Evolutionary conservation across 768 basidiomycete genomes (phyloP).

Genomic region (Favolaschia claudopus): DNA sequence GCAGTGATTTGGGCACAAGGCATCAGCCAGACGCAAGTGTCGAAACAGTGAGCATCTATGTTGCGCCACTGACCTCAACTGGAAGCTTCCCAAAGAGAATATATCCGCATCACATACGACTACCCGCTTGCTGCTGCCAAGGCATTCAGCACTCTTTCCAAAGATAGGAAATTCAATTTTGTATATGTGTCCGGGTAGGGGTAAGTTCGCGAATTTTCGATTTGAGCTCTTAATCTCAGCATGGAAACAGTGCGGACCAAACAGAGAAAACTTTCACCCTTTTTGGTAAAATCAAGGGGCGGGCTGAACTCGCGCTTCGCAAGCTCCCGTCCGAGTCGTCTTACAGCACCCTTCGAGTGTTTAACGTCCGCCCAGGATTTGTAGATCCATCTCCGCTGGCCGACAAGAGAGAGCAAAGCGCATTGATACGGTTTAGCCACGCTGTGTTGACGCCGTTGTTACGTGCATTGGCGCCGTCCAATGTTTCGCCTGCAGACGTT

Average conservation of each 20-base stretch:
- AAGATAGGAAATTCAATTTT: constrained; percentile 38
- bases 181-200: constrained; percentile 37
- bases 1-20: constrained; percentile 39
- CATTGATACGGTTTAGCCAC: not conserved
- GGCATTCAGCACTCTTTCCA: constrained; percentile 24
- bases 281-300: constrained; percentile 36
- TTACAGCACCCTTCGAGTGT: constrained; percentile 25
- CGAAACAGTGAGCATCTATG: constrained; percentile 31
- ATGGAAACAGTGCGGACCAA: constrained; percentile 29
- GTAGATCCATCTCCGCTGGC: constrained; percentile 20
- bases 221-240: not conserved
- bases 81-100: constrained; percentile 19
- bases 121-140: constrained; percentile 36
- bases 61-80: not conserved
- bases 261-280: constrained; percentile 29
- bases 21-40: constrained; percentile 32
- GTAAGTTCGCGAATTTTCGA: constrained; percentile 10
- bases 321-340: constrained; percentile 16
- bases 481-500: constrained; percentile 26
- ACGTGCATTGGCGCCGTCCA: not conserved
- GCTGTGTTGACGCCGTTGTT: not conserved
- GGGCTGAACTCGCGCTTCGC: constrained; percentile 29
- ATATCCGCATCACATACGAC: constrained; percentile 36
- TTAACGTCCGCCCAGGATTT: constrained; percentile 31
- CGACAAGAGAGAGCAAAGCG: not conserved